Evolutionary conservation across 306 rosid genomes (phyloP), one percentile per base, ranked within the genome.

Genomic region (Morella rubra): DNA sequence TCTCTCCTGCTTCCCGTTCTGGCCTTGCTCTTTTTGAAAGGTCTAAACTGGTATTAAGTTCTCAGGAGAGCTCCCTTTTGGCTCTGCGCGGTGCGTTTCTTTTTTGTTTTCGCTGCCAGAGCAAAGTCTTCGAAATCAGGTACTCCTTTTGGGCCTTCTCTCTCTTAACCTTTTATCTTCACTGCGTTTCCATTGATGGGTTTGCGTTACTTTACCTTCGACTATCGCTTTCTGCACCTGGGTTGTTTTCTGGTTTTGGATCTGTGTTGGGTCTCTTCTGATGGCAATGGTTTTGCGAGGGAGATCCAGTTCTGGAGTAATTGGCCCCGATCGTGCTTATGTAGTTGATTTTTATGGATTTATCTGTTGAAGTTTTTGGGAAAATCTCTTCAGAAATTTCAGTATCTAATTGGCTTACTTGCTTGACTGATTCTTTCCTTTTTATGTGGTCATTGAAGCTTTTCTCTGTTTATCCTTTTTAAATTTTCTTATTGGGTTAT

Each of bases 261-360:
- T 91, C 97, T 87, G 87, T 83, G 15, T 77, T 82, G 81, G 81
- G 83, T 71, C 89, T 85, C 76, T 68, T n/a, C 80, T 44, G 60
- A 27, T 76, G 60, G 53, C 84, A 73, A 14, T 60, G 71, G 47
- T 82, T 85, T 22, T 77, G 73, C 79, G 62, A 32, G 80, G 77
- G 77, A 88, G 92, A 92, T 92, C 97, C 64, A 72, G 44, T 77
- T 64, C 89, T 85, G 81, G n/a, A 81, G 79, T 82, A 81, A 64
- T 79, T 84, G 68, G 51, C 53, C 64, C 46, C 61, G 69, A 82
- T 81, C 83, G 53, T 64, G 75, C 81, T 75, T 75, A 47, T 81
- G 45, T 55, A 24, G 22, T 72, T 56, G 73, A 65, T 79, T 67
- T 55, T 68, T 76, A 80, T 74, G 61, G 49, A 6, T 64, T 77